These are phyloP conservation scores for Chaetomium olivaceum DNA, from an alignment of 2,329 filamentous ascomycete species.

Conservation along the genomic window DNA sequence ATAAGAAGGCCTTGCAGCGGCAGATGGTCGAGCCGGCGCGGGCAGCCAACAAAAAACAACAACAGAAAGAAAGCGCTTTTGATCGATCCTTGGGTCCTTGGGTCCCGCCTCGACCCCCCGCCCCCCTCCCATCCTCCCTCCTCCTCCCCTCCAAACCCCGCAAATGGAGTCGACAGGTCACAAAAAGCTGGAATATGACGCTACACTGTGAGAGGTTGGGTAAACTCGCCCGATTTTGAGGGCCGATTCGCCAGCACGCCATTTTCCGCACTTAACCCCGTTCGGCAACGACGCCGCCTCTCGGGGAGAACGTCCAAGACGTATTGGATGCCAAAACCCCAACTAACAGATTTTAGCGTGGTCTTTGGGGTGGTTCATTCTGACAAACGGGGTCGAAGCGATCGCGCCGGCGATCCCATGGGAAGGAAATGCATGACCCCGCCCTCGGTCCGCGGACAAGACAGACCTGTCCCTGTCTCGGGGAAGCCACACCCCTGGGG, in stretches of 20 bases:
- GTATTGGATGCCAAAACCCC: conserved; percentile 11
- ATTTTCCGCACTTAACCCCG: conserved; percentile 13
- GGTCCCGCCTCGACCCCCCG: background rate
- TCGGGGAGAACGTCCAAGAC: background rate
- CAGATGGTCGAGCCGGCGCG: background rate
- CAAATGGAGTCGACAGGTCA: background rate
- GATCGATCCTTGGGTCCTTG: background rate
- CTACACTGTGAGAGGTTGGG: conserved; percentile 1
- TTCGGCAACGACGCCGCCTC: conserved; percentile 13
- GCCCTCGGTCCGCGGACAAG: conserved; percentile 36
- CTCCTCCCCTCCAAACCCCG: background rate
- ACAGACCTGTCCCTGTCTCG: conserved; percentile 31
- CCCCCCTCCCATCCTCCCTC: too few relatives aligned
- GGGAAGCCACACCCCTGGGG: conserved; percentile 33
- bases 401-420: conserved; percentile 25
- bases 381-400: conserved; percentile 20
- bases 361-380: background rate
- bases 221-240: background rate
- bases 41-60: background rate
- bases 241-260: conserved; percentile 11
- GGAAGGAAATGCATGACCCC: conserved; percentile 32
- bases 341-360: conserved; percentile 14
- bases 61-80: background rate
- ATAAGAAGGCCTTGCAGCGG: background rate
- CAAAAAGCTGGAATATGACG: conserved; percentile 11